phyloP scores from a whole-genome alignment of 2,329 filamentous ascomycete genomes.

The Cephalotrichum gorgonifer region DNA sequence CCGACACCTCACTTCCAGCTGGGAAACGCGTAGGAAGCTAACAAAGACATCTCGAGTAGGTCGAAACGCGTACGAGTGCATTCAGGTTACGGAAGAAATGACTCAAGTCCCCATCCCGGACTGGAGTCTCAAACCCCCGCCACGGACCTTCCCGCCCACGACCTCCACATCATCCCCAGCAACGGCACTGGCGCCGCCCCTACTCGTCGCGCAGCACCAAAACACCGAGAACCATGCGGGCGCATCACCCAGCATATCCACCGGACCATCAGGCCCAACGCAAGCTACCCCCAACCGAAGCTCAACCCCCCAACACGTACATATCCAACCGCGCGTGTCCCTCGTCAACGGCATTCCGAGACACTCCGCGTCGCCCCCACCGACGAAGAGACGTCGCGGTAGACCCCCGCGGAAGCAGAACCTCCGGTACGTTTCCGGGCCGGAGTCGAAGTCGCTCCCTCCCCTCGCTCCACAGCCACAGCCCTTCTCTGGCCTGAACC shows the following conservation, averaged over 20 bases:
- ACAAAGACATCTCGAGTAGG: conserved; percentile 19
- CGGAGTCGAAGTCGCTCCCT: not conserved
- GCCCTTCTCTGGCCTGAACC: too few relatives aligned
- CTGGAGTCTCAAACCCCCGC: conserved; percentile 19
- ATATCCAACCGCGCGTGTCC: conserved; percentile 10
- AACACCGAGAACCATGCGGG: not conserved
- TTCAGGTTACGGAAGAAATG: conserved; percentile 27
- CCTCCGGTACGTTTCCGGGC: not conserved
- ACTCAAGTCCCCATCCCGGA: conserved; percentile 20
- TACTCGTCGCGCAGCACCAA: not conserved
- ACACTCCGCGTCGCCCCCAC: not conserved
- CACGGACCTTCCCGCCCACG: not conserved
- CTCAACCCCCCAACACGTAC: conserved; percentile 7
- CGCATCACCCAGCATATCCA: not conserved
- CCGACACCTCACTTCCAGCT: not conserved
- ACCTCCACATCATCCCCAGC: not conserved
- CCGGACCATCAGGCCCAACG: not conserved
- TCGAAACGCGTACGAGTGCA: conserved; percentile 35
- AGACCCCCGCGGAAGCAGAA: conserved; percentile 2
- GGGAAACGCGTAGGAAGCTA: not conserved
- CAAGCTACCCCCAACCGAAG: not conserved
- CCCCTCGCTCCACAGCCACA: not conserved
- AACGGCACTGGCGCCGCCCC: not conserved
- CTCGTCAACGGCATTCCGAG: not conserved
- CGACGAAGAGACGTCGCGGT: conserved; percentile 2